Evolutionary conservation across 305 asterid species (phyloP).

Genomic region (Fraxinus sp.): DNA sequence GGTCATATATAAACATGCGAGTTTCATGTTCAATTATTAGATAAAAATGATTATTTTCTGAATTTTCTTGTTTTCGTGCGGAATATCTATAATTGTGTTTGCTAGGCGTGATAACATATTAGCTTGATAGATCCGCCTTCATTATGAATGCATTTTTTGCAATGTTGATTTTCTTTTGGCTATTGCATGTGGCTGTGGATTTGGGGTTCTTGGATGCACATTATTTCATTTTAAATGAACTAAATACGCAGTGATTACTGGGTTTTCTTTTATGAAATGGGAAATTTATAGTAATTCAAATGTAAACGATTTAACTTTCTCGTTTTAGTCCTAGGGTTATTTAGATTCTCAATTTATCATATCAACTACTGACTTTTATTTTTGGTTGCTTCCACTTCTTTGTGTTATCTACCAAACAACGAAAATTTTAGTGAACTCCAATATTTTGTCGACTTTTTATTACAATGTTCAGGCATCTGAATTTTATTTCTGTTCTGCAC

Average conservation of each 20-base stretch:
- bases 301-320: background rate
- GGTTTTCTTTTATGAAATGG: background rate
- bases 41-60: background rate
- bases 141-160: background rate
- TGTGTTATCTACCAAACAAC: background rate
- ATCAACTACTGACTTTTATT: background rate
- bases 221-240: background rate
- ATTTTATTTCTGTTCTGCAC: slow-evolving; percentile 17
- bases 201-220: background rate
- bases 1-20: background rate
- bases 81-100: background rate
- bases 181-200: background rate
- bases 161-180: background rate
- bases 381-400: background rate
- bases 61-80: background rate
- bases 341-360: background rate
- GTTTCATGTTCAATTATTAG: background rate
- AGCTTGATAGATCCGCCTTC: background rate
- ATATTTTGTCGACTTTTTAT: background rate
- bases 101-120: background rate
- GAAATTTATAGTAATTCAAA: background rate
- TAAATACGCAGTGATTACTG: background rate
- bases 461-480: background rate
- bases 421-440: background rate
- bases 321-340: background rate